These are phyloP conservation scores for Heritiera littoralis DNA, from an alignment of 345 rosid genomes.

Conservation along the genomic window DNA sequence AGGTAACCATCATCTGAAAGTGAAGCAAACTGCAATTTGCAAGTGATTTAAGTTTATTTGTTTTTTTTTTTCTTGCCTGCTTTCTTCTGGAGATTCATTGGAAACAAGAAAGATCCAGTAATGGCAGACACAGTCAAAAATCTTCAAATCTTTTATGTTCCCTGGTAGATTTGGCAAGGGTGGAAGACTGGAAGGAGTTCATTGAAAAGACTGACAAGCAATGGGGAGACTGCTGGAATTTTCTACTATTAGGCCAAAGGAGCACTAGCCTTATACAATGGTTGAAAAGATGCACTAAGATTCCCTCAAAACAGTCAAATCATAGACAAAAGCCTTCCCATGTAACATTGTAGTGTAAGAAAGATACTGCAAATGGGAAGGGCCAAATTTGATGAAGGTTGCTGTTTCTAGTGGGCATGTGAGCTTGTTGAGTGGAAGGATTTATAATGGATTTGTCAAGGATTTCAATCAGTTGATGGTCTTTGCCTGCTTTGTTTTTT, in stretches of 20 bases:
- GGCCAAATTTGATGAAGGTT: not conserved
- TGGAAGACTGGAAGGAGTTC: not conserved
- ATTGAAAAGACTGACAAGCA: conserved; percentile 22
- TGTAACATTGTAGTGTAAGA: conserved; percentile 8
- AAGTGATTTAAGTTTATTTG: not conserved
- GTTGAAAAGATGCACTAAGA: conserved; percentile 1
- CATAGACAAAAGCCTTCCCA: not conserved
- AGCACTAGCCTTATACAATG: not conserved
- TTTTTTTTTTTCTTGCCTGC: not conserved
- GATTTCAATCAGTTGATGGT: conserved; percentile 5
- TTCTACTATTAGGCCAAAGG: not conserved
- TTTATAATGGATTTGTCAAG: conserved; percentile 1
- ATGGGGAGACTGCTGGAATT: not conserved
- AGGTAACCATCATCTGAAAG: too few relatives aligned
- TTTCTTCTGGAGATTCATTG: not conserved
- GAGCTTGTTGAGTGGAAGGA: conserved; percentile 4
- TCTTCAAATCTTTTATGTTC: conserved; percentile 20
- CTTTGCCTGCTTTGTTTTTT: too few relatives aligned
- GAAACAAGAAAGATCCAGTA: conserved; percentile 12
- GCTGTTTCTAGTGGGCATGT: not conserved
- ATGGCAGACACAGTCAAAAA: conserved; percentile 27
- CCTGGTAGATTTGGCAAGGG: conserved; percentile 12
- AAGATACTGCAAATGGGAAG: not conserved
- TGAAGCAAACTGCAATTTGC: not conserved
- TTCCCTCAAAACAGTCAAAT: conserved; percentile 9